Evolutionary conservation across 2,329 filamentous ascomycete genomes (phyloP), one percentile per base, ranked within the genome.

Genomic region (Waltergamsia citrina): DNA sequence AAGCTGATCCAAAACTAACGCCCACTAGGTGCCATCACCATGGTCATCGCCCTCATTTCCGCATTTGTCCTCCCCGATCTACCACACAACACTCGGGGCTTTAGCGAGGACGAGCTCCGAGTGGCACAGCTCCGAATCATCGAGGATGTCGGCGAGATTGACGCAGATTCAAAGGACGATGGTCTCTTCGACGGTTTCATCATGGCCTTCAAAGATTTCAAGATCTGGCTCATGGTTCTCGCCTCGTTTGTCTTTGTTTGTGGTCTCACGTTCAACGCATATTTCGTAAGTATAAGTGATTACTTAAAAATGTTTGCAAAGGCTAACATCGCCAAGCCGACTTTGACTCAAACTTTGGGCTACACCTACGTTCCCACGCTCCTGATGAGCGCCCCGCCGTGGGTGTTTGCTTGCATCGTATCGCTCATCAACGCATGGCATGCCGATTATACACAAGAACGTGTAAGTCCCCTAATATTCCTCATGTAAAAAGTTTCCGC

Each of bases 191-290:
- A 63, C 8, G 74, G 74, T 8, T 50, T 76, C 20, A 57, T 67
- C 34, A 71, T 79, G 65, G 71, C 73, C 0, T 46, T 77, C 33
- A 73, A 69, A 50, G 76, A 80, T 40, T 12, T 57, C 41, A 78
- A 78, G 57, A 73, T 78, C 41, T 80, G 77, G 45, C 46, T 79
- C 39, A 71, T 79, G 69, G 76, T 76, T 64, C 35, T 78, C 6
- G 72, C 71, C 3, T 70, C 78, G 36, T 73, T 70, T 3, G 69
- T 72, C 4, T 78, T 77, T 40, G 71, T 78, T 6, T 60, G 77
- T 5, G 73, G 73, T 3, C 51, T 63, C 24, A 69, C 69, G 0
- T 75, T 74, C 51, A 74, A 74, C 41, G 69, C 69, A 27, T 77
- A 74, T 51, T 75, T 75, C 51, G n/a, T n/a, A n/a, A n/a, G n/a